These are phyloP conservation scores for Collariella sp. DNA, from an alignment of 495 filamentous ascomycete species.

Conservation along the genomic window DNA sequence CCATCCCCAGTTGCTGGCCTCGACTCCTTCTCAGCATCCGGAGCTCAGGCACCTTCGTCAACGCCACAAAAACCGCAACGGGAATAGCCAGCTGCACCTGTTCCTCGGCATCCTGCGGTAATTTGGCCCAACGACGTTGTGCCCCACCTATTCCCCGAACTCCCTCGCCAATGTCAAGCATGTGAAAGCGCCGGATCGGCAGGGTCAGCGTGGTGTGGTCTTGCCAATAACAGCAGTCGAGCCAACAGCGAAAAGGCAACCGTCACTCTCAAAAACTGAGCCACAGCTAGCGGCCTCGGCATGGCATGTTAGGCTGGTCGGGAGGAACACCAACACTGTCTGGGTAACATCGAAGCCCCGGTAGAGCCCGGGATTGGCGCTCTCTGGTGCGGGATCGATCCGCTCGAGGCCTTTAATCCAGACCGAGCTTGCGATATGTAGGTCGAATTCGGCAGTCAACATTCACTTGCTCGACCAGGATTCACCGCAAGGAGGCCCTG, in stretches of 20 bases:
- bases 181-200: constrained; percentile 11
- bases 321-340: not conserved
- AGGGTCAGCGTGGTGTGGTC: not conserved
- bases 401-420: not conserved
- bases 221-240: not conserved
- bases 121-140: not conserved
- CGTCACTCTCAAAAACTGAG: not conserved
- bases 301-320: not conserved
- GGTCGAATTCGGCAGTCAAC: too few species aligned
- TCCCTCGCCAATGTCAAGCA: too few species aligned
- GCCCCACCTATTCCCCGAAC: too few species aligned
- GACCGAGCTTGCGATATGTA: not conserved
- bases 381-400: constrained; percentile 5
- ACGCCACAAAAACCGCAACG: too few species aligned
- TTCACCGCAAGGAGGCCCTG: not conserved
- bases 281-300: not conserved
- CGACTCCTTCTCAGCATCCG: too few species aligned
- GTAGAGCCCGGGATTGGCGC: not conserved
- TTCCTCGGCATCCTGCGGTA: constrained; percentile 6
- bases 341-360: not conserved
- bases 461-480: too few species aligned
- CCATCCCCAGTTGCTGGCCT: not conserved
- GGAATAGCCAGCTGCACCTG: not conserved
- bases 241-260: not conserved
- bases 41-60: too few species aligned